These are phyloP conservation scores for Beauveria brongniartii DNA, from an alignment of 2,329 filamentous ascomycete genomes.

Conservation along the genomic window DNA sequence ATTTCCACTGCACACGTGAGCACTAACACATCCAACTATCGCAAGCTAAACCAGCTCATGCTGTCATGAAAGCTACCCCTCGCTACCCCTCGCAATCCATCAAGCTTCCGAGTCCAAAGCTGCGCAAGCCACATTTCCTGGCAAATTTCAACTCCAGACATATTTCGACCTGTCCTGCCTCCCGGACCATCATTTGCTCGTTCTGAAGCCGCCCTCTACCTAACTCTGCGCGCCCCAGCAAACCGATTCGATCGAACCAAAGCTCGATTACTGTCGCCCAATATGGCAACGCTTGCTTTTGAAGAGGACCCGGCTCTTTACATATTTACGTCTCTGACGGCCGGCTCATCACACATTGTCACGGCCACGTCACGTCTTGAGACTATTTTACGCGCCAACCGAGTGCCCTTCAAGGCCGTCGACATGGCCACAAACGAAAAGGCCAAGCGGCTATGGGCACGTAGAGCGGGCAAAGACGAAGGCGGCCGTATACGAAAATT, in stretches of 20 bases:
- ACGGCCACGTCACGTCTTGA: constrained; percentile 93
- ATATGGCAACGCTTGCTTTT: constrained; percentile 32
- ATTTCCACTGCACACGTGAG: no score
- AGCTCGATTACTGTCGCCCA: not conserved
- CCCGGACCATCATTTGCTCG: not conserved
- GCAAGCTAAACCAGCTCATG: no score
- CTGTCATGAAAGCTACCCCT: constrained; percentile 1
- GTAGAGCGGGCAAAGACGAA: constrained; percentile 66
- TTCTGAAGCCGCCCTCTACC: not conserved
- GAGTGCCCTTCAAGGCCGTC: constrained; percentile 84
- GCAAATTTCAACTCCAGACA: not conserved
- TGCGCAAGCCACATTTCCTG: not conserved
- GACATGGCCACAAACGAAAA: constrained; percentile 87
- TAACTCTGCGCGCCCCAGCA: not conserved
- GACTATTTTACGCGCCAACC: constrained; percentile 91
- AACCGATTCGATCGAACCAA: not conserved
- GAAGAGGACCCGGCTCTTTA: constrained; percentile 67
- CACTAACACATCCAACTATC: no score
- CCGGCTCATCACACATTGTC: constrained; percentile 91
- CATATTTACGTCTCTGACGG: constrained; percentile 92
- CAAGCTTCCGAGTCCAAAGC: not conserved
- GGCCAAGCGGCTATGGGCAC: constrained; percentile 80
- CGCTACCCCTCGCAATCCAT: constrained; percentile 5
- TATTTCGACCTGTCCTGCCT: not conserved
- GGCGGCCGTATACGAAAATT: constrained; percentile 62